phyloP scores from a whole-genome alignment of 1,284 basidiomycete genomes.

The Fomitiporia mediterranea region DNA sequence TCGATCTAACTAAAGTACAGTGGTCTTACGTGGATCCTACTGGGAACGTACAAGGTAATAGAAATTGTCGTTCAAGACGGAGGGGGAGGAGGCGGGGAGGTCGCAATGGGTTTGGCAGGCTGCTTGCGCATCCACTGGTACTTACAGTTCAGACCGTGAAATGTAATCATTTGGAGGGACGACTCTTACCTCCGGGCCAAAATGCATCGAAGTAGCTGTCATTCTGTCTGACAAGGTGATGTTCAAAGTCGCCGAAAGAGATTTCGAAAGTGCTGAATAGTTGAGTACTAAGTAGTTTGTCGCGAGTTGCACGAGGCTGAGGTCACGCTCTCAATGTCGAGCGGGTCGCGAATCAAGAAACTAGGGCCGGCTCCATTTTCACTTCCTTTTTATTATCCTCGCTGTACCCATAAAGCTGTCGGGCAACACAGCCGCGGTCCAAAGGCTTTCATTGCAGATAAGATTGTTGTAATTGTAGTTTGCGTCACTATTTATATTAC shows the following conservation, averaged over 20 bases:
- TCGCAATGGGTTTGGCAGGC: slow-evolving; percentile 42
- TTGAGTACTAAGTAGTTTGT: neutral
- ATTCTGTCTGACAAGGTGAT: slow-evolving; percentile 9
- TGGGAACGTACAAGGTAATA: slow-evolving; percentile 87
- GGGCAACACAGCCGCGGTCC: too few relatives aligned
- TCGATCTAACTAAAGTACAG: slow-evolving; percentile 46
- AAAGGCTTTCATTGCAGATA: neutral
- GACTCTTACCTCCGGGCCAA: slow-evolving; percentile 19
- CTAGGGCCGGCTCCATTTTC: neutral
- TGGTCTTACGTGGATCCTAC: slow-evolving; percentile 94
- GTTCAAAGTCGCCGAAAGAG: neutral
- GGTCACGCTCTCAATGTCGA: neutral
- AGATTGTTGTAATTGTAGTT: neutral
- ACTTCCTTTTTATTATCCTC: neutral
- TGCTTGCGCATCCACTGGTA: slow-evolving; percentile 75
- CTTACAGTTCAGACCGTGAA: slow-evolving; percentile 71
- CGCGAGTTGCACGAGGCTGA: slow-evolving; percentile 7
- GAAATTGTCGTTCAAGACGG: too few relatives aligned
- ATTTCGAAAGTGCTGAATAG: too few relatives aligned
- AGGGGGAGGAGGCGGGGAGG: slow-evolving; percentile 50
- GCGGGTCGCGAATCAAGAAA: neutral
- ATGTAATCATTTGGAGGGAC: slow-evolving; percentile 40
- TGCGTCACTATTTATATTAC: neutral
- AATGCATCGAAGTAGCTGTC: slow-evolving; percentile 19
- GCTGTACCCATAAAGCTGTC: too few relatives aligned